phyloP scores from a whole-genome alignment of 2,329 filamentous ascomycete genomes.

The Neurospora sp. region DNA sequence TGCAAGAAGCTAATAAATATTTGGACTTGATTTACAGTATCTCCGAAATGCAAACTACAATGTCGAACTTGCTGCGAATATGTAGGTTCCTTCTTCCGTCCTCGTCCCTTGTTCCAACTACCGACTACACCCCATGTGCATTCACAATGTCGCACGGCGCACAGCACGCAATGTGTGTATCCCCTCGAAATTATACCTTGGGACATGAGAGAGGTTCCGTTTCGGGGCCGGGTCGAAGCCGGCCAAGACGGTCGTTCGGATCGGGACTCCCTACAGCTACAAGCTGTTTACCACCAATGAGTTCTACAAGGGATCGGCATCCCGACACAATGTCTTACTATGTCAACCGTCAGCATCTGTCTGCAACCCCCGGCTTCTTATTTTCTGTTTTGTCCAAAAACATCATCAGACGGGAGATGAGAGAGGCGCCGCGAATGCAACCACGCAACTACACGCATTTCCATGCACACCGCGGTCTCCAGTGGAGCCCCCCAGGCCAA shows the following conservation, averaged over 20 bases:
- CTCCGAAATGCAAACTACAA: slow-evolving; percentile 39
- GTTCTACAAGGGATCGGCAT: slow-evolving; percentile 17
- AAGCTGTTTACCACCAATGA: slow-evolving; percentile 4
- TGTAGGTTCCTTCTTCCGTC: slow-evolving; percentile 36
- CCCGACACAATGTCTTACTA: slow-evolving; percentile 19
- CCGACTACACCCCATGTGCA: slow-evolving; percentile 5
- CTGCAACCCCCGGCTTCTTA: neutral
- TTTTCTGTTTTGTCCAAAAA: neutral
- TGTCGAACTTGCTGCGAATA: slow-evolving; percentile 43
- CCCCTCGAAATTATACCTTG: neutral
- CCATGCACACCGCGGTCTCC: neutral
- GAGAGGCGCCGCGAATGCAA: neutral
- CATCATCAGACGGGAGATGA: neutral
- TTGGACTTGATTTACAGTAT: slow-evolving; percentile 26
- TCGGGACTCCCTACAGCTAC: neutral
- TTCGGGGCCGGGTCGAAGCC: neutral
- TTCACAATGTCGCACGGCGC: neutral
- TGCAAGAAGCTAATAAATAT: neutral
- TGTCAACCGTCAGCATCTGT: neutral
- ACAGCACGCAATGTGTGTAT: neutral
- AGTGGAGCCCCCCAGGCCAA: neutral
- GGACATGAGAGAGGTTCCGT: neutral
- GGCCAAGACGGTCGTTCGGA: neutral
- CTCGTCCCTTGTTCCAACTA: slow-evolving; percentile 8
- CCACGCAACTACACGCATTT: neutral